These are phyloP conservation scores for Gigaspora rosea DNA, from an alignment of 192 early-diverging fungal genomes.

Conservation along the genomic window DNA sequence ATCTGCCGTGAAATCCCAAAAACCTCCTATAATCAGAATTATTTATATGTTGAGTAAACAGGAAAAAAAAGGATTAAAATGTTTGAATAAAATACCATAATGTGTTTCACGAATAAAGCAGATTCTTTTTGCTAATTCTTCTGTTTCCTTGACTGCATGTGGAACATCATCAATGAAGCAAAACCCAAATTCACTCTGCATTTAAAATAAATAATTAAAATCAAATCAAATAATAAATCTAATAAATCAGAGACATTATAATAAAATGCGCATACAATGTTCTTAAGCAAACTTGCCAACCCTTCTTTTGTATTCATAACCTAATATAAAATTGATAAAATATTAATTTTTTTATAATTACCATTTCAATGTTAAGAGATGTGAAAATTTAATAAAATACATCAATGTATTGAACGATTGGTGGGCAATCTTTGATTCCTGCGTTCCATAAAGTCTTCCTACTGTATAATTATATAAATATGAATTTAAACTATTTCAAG, in stretches of 20 bases:
- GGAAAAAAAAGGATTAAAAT: not conserved
- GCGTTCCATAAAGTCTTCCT: conserved; percentile 30
- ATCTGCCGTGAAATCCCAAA: conserved; percentile 80
- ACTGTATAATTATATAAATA: not conserved
- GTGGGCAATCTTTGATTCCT: conserved; percentile 41
- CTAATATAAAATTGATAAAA: conserved; percentile 27
- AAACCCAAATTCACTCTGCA: too few species aligned
- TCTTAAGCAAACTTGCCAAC: conserved; percentile 71
- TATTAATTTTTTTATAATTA: not conserved
- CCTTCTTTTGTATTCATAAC: conserved; percentile 68
- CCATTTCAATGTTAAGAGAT: not conserved
- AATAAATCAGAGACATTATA: too few species aligned
- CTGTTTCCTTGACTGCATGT: conserved; percentile 61
- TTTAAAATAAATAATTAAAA: not conserved
- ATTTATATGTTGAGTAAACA: too few species aligned
- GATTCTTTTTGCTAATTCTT: conserved; percentile 63
- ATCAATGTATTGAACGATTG: conserved; percentile 39
- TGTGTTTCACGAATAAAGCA: conserved; percentile 77
- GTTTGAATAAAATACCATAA: conserved; percentile 50
- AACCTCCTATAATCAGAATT: conserved; percentile 46
- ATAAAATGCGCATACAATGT: conserved; percentile 51
- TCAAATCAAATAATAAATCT: not conserved
- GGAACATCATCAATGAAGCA: conserved; percentile 75
- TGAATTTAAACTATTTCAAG: not conserved
- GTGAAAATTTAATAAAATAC: too few species aligned